Conservation (phyloP, 108 stramenopile genomes). For the Nitzschia palea region DNA sequence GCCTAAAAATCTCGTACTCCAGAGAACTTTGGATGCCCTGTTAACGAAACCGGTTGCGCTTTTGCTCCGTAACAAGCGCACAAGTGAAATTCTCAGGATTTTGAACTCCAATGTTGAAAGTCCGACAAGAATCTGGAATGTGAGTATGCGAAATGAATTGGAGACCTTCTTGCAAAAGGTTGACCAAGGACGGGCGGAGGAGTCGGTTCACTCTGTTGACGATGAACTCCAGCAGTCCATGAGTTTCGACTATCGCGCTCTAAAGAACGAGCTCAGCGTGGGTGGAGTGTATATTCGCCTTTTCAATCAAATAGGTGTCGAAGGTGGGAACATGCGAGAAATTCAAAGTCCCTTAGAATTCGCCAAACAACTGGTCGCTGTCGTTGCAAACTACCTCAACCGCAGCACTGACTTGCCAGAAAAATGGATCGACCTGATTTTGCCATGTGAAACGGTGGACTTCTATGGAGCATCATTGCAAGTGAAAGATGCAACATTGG, state of each 20-base stretch:
- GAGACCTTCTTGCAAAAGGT: constrained; percentile 35
- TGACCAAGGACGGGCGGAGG: constrained; percentile 35
- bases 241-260: constrained; percentile 41
- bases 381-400: constrained; percentile 42
- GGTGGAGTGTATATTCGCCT: constrained; percentile 73
- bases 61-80: constrained; percentile 59
- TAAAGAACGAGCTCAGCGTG: constrained; percentile 60
- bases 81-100: constrained; percentile 52
- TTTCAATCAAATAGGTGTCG: constrained; percentile 54
- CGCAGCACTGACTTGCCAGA: constrained; percentile 22
- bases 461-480: neutral
- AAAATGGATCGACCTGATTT: constrained; percentile 12
- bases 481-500: constrained; percentile 5
- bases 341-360: constrained; percentile 46
- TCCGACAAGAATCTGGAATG: constrained; percentile 71
- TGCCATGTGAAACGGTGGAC: constrained; percentile 1
- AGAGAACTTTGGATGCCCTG: constrained; percentile 37
- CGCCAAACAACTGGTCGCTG: constrained; percentile 39
- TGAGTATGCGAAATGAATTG: constrained; percentile 68
- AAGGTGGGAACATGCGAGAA: constrained; percentile 47
- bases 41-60: constrained; percentile 63
- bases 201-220: constrained; percentile 21
- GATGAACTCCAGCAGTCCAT: constrained; percentile 31
- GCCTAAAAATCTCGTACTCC: constrained; percentile 41
- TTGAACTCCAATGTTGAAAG: constrained; percentile 68